Conservation (phyloP, 805 yeast genomes). For the Scheffersomyces stipitis region DNA sequence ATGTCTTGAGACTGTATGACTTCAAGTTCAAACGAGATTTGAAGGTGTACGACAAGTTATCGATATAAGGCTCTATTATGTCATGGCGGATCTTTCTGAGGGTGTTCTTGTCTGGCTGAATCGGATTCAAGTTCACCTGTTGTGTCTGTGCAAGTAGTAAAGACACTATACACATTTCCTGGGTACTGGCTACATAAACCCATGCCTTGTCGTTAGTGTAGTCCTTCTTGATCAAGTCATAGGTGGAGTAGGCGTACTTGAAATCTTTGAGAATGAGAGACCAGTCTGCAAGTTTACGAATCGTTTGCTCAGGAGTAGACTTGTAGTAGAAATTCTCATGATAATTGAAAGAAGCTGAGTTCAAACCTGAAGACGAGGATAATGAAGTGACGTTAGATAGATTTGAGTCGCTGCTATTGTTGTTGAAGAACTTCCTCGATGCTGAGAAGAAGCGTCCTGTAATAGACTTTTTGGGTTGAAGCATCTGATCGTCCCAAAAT, state of each 20-base stretch:
- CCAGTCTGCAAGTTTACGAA: constrained; percentile 89
- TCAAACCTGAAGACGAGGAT: constrained; percentile 1
- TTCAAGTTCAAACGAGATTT: constrained; percentile 68
- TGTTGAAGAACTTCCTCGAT: constrained; percentile 55
- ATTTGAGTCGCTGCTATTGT: constrained; percentile 30
- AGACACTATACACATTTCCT: constrained; percentile 82
- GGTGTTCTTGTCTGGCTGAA: constrained; percentile 41
- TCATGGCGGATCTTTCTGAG: constrained; percentile 52
- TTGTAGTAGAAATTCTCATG: constrained; percentile 60
- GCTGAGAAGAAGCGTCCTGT: constrained; percentile 72
- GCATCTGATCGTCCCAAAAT: constrained; percentile 80
- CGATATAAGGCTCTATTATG: constrained; percentile 59
- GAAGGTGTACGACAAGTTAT: constrained; percentile 72
- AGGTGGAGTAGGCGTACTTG: constrained; percentile 77
- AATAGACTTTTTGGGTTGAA: constrained; percentile 73
- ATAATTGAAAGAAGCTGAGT: constrained; percentile 40
- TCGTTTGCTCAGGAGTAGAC: constrained; percentile 65
- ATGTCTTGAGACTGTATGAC: constrained; percentile 68
- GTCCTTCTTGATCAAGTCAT: constrained; percentile 80
- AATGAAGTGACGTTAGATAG: neutral
- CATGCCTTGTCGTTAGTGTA: constrained; percentile 76
- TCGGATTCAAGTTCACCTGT: constrained; percentile 27
- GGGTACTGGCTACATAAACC: constrained; percentile 77
- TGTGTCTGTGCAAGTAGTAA: constrained; percentile 59
- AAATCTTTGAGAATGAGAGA: constrained; percentile 88